A percentile compares a stretch with the other conserved stretches of the same genome.
These are phyloP conservation scores for Brassica incana DNA, from an alignment of 345 rosid genomes.

Conservation along the genomic window DNA sequence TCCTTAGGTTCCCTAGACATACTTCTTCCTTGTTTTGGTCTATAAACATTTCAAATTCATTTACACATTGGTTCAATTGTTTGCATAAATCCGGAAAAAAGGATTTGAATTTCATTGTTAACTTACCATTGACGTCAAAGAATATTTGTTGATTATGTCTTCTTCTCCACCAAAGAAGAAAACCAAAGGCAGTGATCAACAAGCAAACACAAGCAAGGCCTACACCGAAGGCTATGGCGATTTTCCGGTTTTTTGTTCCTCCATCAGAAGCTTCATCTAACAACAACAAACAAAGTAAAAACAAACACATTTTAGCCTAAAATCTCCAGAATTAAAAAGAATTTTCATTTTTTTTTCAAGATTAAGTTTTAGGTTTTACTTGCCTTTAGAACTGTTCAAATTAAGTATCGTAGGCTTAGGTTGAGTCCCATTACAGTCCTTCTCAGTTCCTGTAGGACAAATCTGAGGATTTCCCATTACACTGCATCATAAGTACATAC, in stretches of 20 bases:
- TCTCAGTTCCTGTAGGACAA: conserved; percentile 58
- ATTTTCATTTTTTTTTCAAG: background rate
- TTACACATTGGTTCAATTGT: background rate
- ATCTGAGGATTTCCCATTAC: conserved; percentile 81
- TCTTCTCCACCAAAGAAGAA: conserved; percentile 78
- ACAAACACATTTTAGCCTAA: conserved; percentile 5
- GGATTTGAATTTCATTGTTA: background rate
- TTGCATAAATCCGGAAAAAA: background rate
- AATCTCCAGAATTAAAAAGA: background rate
- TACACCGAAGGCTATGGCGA: conserved; percentile 71
- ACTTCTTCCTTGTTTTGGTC: conserved; percentile 68
- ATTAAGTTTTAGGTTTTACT: conserved; percentile 23
- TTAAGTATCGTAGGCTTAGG: conserved; percentile 50
- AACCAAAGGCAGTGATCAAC: conserved; percentile 61
- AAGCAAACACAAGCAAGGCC: conserved; percentile 66
- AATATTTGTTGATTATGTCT: conserved; percentile 81
- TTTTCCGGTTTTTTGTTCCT: conserved; percentile 52
- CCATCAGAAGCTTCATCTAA: conserved; percentile 54
- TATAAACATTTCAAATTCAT: conserved; percentile 23
- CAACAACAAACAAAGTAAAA: background rate
- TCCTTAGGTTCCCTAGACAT: conserved; percentile 79
- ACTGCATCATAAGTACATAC: conserved; percentile 41
- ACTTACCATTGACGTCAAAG: conserved; percentile 79
- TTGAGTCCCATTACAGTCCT: conserved; percentile 62
- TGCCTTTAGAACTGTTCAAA: conserved; percentile 58